Conservation (phyloP, 2,329 filamentous ascomycete species). For the Penicillium sp. region DNA sequence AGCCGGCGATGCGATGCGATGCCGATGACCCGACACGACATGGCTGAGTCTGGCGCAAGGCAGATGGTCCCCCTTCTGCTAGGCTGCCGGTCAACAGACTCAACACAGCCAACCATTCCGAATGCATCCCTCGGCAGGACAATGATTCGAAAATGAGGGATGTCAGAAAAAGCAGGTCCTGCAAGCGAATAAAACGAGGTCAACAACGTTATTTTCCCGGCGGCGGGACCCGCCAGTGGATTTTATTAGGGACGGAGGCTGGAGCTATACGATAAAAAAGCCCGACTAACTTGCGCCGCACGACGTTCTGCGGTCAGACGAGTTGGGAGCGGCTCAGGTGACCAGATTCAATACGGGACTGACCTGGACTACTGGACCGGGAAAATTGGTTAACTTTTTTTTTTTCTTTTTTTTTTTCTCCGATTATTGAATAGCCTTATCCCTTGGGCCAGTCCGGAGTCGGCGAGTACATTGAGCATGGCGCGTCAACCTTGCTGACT, state of each 20-base stretch:
- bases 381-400: neutral
- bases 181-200: neutral
- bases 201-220: neutral
- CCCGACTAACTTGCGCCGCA: neutral
- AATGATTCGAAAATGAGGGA: neutral
- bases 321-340: constrained; percentile 26
- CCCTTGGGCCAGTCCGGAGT: neutral
- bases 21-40: neutral
- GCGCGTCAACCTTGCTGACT: neutral
- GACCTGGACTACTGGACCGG: neutral
- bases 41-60: neutral
- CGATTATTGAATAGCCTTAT: neutral
- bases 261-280: neutral
- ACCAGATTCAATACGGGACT: constrained; percentile 6
- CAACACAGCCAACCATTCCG: neutral
- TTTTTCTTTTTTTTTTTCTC: neutral
- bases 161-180: neutral
- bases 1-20: neutral
- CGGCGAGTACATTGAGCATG: neutral
- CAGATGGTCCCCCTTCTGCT: neutral
- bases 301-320: constrained; percentile 21
- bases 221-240: constrained; percentile 13
- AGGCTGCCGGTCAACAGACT: no score
- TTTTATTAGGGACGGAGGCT: constrained; percentile 13
- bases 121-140: neutral